These are phyloP conservation scores for Thielaviopsis cerberus DNA, from an alignment of 2,329 filamentous ascomycete species.

Conservation along the genomic window DNA sequence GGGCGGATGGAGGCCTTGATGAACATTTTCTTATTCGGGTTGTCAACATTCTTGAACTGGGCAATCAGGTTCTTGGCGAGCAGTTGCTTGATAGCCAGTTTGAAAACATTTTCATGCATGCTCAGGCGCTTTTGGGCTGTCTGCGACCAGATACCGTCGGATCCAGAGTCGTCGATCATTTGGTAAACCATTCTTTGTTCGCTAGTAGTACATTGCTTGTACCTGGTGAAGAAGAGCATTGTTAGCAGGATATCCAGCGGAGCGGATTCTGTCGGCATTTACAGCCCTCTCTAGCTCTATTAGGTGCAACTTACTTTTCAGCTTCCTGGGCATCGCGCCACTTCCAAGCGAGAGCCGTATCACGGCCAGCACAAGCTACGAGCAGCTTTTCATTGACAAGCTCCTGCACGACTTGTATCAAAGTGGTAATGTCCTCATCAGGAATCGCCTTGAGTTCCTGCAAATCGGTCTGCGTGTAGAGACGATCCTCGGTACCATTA, in stretches of 20 bases:
- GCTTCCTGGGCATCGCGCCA: constrained; percentile 41
- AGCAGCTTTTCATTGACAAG: constrained; percentile 44
- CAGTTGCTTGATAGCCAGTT: constrained; percentile 65
- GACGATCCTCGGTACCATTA: constrained; percentile 26
- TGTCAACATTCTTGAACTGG: constrained; percentile 79
- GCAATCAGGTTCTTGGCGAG: constrained; percentile 69
- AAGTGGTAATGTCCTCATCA: constrained; percentile 33
- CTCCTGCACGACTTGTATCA: constrained; percentile 36
- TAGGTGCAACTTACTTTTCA: constrained; percentile 33
- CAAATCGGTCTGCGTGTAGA: constrained; percentile 42
- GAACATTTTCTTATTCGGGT: constrained; percentile 85
- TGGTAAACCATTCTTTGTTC: constrained; percentile 74
- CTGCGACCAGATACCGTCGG: constrained; percentile 80
- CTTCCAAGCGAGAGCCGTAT: constrained; percentile 34
- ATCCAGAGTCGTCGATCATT: constrained; percentile 69
- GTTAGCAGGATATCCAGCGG: neutral
- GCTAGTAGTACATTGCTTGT: constrained; percentile 42
- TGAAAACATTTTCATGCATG: constrained; percentile 68
- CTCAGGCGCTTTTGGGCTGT: constrained; percentile 63
- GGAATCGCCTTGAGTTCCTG: constrained; percentile 38
- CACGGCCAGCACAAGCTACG: constrained; percentile 26
- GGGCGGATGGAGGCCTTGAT: constrained; percentile 74
- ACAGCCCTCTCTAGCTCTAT: too few relatives aligned
- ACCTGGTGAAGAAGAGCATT: constrained; percentile 24
- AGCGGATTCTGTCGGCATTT: neutral